Percentiles rank a stretch among this genome's conserved stretches.
Conservation (phyloP, 768 basidiomycete species). For the Lanmaoa pseudosensibilis region DNA sequence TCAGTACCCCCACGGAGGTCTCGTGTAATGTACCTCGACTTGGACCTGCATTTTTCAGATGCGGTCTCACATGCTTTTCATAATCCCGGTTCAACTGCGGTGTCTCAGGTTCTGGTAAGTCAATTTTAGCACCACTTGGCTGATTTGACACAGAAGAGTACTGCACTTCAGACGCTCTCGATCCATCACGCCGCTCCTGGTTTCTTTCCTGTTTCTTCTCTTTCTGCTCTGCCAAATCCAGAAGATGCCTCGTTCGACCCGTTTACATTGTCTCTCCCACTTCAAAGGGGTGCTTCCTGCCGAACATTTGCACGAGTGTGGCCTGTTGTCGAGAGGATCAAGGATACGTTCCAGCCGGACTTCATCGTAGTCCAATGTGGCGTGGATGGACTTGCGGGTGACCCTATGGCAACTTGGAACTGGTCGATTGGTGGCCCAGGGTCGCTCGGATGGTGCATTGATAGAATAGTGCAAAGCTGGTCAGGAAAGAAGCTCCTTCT, state of each 20-base stretch:
- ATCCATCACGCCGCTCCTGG: conserved; percentile 81
- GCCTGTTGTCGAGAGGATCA: conserved; percentile 60
- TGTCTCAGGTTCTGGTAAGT: conserved; percentile 50
- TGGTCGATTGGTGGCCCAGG: conserved; percentile 61
- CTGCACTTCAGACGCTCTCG: conserved; percentile 61
- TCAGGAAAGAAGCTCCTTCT: conserved; percentile 63
- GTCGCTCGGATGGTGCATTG: conserved; percentile 69
- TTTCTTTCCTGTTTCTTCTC: conserved; percentile 74
- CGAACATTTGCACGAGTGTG: conserved; percentile 65
- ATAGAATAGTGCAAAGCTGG: conserved; percentile 54
- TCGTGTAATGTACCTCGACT: conserved; percentile 85
- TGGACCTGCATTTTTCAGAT: conserved; percentile 92
- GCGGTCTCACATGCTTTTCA: conserved; percentile 80
- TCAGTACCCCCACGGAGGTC: conserved; percentile 38
- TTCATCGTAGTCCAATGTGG: conserved; percentile 85
- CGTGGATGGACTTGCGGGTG: conserved; percentile 82
- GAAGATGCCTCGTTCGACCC: conserved; percentile 44
- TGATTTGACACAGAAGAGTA: neutral
- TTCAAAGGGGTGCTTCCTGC: conserved; percentile 67
- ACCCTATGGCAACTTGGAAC: conserved; percentile 75
- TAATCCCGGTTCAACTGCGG: conserved; percentile 35
- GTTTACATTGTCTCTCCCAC: conserved; percentile 78
- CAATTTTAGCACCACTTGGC: neutral
- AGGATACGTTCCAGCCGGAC: conserved; percentile 66
- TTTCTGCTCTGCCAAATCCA: conserved; percentile 45